Evolutionary conservation across 192 early-diverging fungal species (phyloP).

Genomic region (Entrophospora sp.): DNA sequence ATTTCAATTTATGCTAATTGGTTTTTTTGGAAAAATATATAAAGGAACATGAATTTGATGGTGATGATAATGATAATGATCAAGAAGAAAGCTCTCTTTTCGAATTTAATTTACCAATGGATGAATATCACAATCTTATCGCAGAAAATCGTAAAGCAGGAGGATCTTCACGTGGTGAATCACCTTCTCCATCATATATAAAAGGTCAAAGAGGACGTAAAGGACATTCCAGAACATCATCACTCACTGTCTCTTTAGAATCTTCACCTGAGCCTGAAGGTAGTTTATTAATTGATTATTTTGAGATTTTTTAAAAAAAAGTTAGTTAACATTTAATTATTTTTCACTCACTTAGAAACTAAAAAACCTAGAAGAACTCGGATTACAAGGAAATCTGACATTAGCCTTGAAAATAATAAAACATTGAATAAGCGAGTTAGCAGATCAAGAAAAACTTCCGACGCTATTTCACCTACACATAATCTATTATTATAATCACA

Average conservation of each 20-base stretch:
- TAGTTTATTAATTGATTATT: background rate
- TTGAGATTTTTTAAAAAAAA: too few species aligned
- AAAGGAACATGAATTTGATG: conserved; percentile 31
- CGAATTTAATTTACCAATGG: conserved; percentile 37
- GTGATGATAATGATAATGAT: conserved; percentile 23
- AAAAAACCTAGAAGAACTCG: background rate
- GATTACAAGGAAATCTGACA: background rate
- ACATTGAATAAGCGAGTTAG: background rate
- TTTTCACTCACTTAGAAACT: background rate
- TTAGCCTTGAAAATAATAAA: background rate
- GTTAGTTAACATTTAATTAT: background rate
- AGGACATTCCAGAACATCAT: conserved; percentile 21
- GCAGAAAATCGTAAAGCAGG: conserved; percentile 37
- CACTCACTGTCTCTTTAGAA: conserved; percentile 25
- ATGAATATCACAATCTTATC: conserved; percentile 38
- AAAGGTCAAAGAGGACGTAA: conserved; percentile 22
- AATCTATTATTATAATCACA: too few species aligned
- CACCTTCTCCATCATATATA: conserved; percentile 19
- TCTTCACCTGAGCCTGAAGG: conserved; percentile 40
- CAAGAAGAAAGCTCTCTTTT: conserved; percentile 10
- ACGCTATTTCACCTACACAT: background rate
- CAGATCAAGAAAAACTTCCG: background rate
- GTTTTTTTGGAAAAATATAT: background rate
- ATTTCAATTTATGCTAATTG: background rate
- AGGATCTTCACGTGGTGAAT: conserved; percentile 17